These are phyloP conservation scores for Takashimella koratensis DNA, from an alignment of 1,284 basidiomycete genomes.

Conservation along the genomic window DNA sequence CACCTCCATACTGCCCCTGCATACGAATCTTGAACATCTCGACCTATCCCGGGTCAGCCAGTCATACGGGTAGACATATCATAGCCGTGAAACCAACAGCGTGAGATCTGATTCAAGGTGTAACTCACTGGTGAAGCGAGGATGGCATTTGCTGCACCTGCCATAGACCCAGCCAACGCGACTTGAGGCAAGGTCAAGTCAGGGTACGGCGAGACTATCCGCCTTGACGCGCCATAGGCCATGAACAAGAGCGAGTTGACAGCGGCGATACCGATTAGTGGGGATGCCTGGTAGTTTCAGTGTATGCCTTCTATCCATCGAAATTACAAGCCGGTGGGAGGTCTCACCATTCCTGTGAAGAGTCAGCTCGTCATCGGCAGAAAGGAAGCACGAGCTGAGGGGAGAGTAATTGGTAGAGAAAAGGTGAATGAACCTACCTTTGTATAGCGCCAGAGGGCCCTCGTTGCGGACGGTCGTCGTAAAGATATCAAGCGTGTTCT, in stretches of 20 bases:
- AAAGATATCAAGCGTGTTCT: slow-evolving; percentile 87
- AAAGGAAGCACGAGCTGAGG: no score
- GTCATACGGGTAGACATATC: no score
- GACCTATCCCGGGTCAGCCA: slow-evolving; percentile 30
- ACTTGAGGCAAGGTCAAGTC: slow-evolving; percentile 73
- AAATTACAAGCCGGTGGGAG: no score
- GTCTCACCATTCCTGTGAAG: slow-evolving; percentile 12
- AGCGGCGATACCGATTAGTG: slow-evolving; percentile 88
- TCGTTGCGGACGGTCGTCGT: slow-evolving; percentile 76
- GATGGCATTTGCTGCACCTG: slow-evolving; percentile 82
- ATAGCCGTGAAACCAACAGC: background rate
- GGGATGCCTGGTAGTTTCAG: slow-evolving; percentile 62
- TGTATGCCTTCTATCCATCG: no score
- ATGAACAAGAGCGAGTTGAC: slow-evolving; percentile 95
- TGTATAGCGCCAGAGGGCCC: slow-evolving; percentile 85
- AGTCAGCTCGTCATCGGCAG: background rate
- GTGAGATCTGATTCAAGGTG: background rate
- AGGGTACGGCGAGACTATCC: slow-evolving; percentile 81
- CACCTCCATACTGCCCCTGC: slow-evolving; percentile 65
- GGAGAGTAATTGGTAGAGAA: no score
- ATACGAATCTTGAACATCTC: slow-evolving; percentile 74
- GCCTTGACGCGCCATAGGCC: slow-evolving; percentile 75
- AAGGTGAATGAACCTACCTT: slow-evolving; percentile 65
- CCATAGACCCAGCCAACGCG: slow-evolving; percentile 81
- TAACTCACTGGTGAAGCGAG: slow-evolving; percentile 73